Evolutionary conservation across 768 basidiomycete species (phyloP).

Genomic region (Leccinellum albellum): DNA sequence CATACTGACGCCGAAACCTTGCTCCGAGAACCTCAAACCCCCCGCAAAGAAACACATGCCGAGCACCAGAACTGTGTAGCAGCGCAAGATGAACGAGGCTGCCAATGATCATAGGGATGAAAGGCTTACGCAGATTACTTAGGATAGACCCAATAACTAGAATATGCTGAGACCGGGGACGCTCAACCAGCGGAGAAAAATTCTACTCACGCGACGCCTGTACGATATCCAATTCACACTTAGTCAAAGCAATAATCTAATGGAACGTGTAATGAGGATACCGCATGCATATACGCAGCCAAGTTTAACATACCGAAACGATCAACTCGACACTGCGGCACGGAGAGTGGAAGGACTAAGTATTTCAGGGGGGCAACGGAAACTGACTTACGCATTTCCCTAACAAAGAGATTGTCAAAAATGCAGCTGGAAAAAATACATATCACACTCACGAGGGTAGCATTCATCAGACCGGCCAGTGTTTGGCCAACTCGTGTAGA

Average conservation of each 20-base stretch:
- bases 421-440: neutral
- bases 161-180: neutral
- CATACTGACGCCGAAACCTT: constrained; percentile 71
- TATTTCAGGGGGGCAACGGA: neutral
- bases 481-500: constrained; percentile 81
- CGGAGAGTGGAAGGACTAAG: neutral
- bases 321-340: constrained; percentile 52
- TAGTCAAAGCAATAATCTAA: constrained; percentile 75
- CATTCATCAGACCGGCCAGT: constrained; percentile 79
- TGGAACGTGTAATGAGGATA: neutral
- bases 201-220: constrained; percentile 66
- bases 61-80: constrained; percentile 64
- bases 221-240: constrained; percentile 77
- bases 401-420: constrained; percentile 4
- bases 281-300: neutral
- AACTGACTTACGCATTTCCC: constrained; percentile 30
- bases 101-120: neutral
- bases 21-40: constrained; percentile 71
- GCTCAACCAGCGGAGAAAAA: neutral
- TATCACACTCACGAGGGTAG: constrained; percentile 58
- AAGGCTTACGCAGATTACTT: constrained; percentile 59
- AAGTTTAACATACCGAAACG: constrained; percentile 50
- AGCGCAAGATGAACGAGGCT: neutral
- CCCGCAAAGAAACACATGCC: constrained; percentile 87
- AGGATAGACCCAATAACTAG: constrained; percentile 80